Evolutionary conservation across 2,329 filamentous ascomycete genomes (phyloP).

Genomic region (Fusarium sarcochroum): DNA sequence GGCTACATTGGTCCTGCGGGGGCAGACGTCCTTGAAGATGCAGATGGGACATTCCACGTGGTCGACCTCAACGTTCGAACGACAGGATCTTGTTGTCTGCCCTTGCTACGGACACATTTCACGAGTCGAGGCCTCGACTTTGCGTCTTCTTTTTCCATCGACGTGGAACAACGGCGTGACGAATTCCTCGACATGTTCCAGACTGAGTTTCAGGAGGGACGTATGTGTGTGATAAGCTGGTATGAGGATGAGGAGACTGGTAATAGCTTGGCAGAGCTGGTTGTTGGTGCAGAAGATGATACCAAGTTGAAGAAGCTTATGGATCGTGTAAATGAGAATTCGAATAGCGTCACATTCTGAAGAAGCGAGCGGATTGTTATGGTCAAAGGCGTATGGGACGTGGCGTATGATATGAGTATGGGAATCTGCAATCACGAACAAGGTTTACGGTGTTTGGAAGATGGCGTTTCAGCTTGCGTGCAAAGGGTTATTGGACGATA

Average conservation of each 20-base stretch:
- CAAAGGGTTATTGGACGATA: background rate
- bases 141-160: constrained; percentile 51
- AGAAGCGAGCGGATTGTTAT: background rate
- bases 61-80: constrained; percentile 55
- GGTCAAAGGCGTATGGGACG: background rate
- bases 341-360: constrained; percentile 52
- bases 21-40: constrained; percentile 52
- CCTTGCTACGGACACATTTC: constrained; percentile 51
- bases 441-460: background rate
- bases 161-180: constrained; percentile 33
- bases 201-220: constrained; percentile 45
- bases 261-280: constrained; percentile 51
- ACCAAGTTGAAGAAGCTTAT: constrained; percentile 39
- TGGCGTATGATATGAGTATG: background rate
- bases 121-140: constrained; percentile 44
- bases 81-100: constrained; percentile 51
- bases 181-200: constrained; percentile 49
- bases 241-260: constrained; percentile 49
- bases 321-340: constrained; percentile 45
- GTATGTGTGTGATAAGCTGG: constrained; percentile 53
- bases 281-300: constrained; percentile 49
- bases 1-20: constrained; percentile 54
- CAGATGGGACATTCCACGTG: constrained; percentile 42
- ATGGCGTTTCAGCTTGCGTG: background rate
- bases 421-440: background rate